Conservation (phyloP, 345 rosid species). For the Murraya paniculata region DNA sequence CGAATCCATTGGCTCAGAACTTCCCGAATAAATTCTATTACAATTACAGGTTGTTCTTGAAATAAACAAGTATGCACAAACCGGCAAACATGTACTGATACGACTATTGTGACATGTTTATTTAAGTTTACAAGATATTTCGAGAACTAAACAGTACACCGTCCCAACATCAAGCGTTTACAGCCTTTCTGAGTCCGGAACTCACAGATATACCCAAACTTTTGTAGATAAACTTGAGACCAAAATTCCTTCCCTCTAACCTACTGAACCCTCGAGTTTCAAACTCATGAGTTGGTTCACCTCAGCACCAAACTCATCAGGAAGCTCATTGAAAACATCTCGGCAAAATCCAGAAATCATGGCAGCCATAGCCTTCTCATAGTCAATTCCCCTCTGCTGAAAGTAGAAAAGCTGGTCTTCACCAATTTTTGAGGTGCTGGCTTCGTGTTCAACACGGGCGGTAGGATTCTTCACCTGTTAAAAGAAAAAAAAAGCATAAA, state of each 20-base stretch:
- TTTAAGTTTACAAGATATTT: not conserved
- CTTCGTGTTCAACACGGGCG: conserved; percentile 91
- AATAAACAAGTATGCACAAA: not conserved
- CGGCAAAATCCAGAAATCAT: conserved; percentile 93
- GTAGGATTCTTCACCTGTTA: conserved; percentile 82
- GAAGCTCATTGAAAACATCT: conserved; percentile 87
- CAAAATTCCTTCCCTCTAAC: conserved; percentile 31
- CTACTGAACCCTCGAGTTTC: conserved; percentile 95
- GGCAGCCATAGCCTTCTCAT: conserved; percentile 95
- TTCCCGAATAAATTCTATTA: no score
- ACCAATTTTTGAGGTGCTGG: conserved; percentile 91
- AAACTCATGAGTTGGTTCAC: conserved; percentile 90
- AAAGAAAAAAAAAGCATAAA: not conserved
- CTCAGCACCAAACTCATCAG: conserved; percentile 90
- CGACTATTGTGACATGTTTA: not conserved
- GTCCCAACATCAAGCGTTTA: not conserved
- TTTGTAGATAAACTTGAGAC: not conserved
- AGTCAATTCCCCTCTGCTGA: conserved; percentile 93
- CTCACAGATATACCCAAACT: not conserved
- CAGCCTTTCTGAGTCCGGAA: not conserved
- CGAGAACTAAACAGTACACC: not conserved
- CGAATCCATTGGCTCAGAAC: not conserved
- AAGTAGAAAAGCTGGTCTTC: conserved; percentile 97
- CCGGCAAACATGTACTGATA: not conserved
- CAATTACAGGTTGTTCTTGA: not conserved